Evolutionary conservation across 345 rosid genomes (phyloP).

Genomic region (Rhizophora apiculata): DNA sequence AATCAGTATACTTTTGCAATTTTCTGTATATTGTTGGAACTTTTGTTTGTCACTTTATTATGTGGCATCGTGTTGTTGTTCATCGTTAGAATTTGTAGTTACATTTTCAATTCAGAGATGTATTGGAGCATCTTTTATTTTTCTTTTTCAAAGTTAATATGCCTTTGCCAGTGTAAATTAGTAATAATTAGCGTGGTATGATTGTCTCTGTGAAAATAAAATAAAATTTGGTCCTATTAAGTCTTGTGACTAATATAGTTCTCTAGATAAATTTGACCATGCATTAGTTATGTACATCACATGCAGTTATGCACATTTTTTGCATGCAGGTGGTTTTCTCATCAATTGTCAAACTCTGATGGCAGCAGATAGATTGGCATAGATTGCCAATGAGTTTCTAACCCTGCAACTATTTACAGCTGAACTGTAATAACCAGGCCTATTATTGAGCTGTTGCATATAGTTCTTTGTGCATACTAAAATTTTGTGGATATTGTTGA

Average conservation of each 20-base stretch:
- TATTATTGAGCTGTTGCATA: no score
- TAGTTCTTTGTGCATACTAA: no score
- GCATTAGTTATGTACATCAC: neutral
- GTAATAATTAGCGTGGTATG: neutral
- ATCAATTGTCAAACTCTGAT: neutral
- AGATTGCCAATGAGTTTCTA: neutral
- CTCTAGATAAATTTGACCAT: no score
- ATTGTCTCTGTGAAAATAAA: neutral
- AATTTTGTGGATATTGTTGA: no score
- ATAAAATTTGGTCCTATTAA: neutral
- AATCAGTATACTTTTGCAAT: conserved; percentile 19
- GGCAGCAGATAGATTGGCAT: neutral
- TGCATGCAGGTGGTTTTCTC: neutral
- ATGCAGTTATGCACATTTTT: neutral
- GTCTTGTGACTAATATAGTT: no score
- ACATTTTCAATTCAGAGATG: neutral
- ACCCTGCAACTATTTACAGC: neutral
- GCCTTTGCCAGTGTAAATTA: neutral
- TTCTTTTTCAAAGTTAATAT: neutral
- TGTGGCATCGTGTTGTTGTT: neutral
- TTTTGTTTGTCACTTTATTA: conserved; percentile 5
- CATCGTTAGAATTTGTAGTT: neutral
- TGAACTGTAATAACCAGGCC: neutral
- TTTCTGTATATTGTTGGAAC: conserved; percentile 6
- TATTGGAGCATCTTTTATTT: neutral